Conservation (phyloP, 2,329 filamentous ascomycete genomes). For the Leptographium procerum region DNA sequence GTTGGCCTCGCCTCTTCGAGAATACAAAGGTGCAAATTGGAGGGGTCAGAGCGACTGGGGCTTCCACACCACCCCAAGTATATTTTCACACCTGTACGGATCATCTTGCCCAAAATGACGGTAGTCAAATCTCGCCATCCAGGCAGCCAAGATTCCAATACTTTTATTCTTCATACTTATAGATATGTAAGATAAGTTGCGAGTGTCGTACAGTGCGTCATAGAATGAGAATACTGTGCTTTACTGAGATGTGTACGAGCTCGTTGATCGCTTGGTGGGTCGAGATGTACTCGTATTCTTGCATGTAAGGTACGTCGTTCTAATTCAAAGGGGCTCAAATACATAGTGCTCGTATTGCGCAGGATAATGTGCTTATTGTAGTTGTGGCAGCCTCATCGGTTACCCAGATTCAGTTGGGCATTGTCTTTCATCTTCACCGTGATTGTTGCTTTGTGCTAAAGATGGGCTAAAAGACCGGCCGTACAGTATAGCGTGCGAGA, state of each 20-base stretch:
- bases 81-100: not conserved
- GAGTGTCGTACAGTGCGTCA: not conserved
- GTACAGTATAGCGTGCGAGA: not conserved
- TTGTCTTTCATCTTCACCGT: not conserved
- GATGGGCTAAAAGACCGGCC: not conserved
- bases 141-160: not conserved
- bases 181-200: too few species aligned
- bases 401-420: not conserved
- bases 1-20: not conserved
- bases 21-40: not conserved
- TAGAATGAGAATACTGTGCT: not conserved
- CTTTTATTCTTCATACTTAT: too few species aligned
- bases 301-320: not conserved
- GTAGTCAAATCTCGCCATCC: not conserved
- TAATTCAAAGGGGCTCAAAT: too few species aligned
- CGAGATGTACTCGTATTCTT: not conserved
- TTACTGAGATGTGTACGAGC: too few species aligned
- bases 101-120: not conserved
- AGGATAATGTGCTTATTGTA: not conserved
- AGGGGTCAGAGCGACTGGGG: not conserved
- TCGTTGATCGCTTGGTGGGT: too few species aligned
- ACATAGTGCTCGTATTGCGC: too few species aligned
- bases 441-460: not conserved
- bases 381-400: not conserved
- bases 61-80: not conserved